These are phyloP conservation scores for Rhizoclosmatium sp. DNA, from an alignment of 192 early-diverging fungal species.

Conservation along the genomic window DNA sequence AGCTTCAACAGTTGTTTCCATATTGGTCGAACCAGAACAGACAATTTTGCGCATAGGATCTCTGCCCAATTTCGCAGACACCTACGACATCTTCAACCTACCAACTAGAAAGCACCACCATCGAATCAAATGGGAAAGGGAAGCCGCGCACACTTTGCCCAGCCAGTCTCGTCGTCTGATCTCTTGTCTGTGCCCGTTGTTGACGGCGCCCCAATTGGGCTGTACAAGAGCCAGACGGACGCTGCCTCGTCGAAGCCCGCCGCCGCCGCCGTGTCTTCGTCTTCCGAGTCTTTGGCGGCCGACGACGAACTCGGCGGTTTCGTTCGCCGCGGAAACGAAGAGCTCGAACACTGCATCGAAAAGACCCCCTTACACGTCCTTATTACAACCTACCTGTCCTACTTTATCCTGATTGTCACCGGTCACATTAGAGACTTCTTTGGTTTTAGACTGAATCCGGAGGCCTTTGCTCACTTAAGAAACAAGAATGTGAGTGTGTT, in stretches of 20 bases:
- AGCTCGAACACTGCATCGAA: slow-evolving; percentile 56
- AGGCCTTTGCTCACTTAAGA: slow-evolving; percentile 74
- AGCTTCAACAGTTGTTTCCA: too few relatives aligned
- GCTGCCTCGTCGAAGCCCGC: not conserved
- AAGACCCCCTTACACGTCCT: slow-evolving; percentile 83
- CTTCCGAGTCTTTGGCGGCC: not conserved
- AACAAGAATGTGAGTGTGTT: slow-evolving; percentile 43
- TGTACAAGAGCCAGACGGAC: slow-evolving; percentile 17
- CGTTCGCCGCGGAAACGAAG: slow-evolving; percentile 4
- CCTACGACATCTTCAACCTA: not conserved
- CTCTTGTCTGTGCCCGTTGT: slow-evolving; percentile 34
- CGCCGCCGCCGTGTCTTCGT: not conserved
- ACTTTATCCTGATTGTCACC: slow-evolving; percentile 91
- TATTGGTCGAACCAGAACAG: too few relatives aligned
- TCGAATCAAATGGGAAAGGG: slow-evolving; percentile 56
- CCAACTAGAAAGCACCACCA: not conserved
- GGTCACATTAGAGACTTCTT: slow-evolving; percentile 94
- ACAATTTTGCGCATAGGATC: too few relatives aligned
- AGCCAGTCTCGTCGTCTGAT: slow-evolving; percentile 51
- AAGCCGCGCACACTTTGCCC: slow-evolving; percentile 51
- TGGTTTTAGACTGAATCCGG: slow-evolving; percentile 77
- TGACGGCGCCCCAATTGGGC: slow-evolving; percentile 32
- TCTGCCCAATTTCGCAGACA: not conserved
- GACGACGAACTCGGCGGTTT: slow-evolving; percentile 13
- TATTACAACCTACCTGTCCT: slow-evolving; percentile 94